Evolutionary conservation across 139 green algal genomes (phyloP), one percentile per base, ranked within the genome.

Genomic region (Desmodesmus armatus): DNA sequence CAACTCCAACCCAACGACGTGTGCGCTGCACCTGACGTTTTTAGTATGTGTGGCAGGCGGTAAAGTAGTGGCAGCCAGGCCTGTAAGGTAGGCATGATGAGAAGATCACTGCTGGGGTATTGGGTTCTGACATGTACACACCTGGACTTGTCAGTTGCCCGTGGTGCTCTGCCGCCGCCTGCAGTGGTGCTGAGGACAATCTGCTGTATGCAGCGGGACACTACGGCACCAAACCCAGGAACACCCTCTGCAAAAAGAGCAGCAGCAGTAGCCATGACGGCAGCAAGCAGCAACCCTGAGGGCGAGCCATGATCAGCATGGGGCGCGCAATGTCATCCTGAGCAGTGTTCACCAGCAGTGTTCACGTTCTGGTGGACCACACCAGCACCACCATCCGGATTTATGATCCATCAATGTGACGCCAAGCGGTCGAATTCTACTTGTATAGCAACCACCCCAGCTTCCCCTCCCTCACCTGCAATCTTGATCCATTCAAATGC

Each of bases 211-310:
- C 78, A 84, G 17, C 78, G 78, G 7, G 37, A 37, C 63, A 84
- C 43, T 27, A 84, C 78, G 17, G 78, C 62, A 27, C 77, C 78
- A 84, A 84, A 84, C 5, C 78, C 78, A 3, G 78, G 78, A 31
- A 84, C 78, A 44, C 67, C 49, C 78, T 84, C 78, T 23, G 78
- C n/a, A n/a, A n/a, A n/a, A n/a, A n/a, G n/a, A n/a, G n/a, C n/a
- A n/a, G n/a, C n/a, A n/a, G n/a, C n/a, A n/a, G n/a, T n/a, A n/a
- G n/a, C n/a, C n/a, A n/a, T n/a, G n/a, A n/a, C n/a, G n/a, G n/a
- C n/a, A n/a, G n/a, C n/a, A n/a, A n/a, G n/a, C n/a, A n/a, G n/a
- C n/a, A n/a, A n/a, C n/a, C n/a, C n/a, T n/a, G n/a, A n/a, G n/a
- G n/a, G n/a, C n/a, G n/a, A n/a, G n/a, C n/a, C n/a, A n/a, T n/a